phyloP scores from a whole-genome alignment of 2,329 filamentous ascomycete species.

The Sphaerulina musiva region DNA sequence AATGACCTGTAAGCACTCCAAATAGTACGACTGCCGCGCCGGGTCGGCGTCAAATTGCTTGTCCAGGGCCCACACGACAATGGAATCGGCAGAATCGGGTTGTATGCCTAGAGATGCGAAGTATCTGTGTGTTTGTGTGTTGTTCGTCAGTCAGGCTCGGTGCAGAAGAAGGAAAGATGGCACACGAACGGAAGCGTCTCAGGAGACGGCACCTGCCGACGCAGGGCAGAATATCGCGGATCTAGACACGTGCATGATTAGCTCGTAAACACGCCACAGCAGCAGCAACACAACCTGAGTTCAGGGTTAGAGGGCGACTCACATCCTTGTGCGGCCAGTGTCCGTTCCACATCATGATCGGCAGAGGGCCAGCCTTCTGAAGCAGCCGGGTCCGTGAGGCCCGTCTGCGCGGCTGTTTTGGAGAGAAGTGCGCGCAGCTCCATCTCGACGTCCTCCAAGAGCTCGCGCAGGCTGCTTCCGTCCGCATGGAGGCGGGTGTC shows the following conservation, averaged over 20 bases:
- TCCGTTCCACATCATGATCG: slow-evolving; percentile 31
- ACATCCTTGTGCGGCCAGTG: slow-evolving; percentile 32
- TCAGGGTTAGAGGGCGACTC: slow-evolving; percentile 7
- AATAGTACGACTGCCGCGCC: slow-evolving; percentile 52
- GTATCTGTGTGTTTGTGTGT: slow-evolving; percentile 28
- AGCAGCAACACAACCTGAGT: too few relatives aligned
- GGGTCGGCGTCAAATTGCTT: slow-evolving; percentile 54
- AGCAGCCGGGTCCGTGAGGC: slow-evolving; percentile 25
- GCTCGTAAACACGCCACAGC: too few relatives aligned
- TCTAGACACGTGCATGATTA: slow-evolving; percentile 18
- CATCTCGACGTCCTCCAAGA: slow-evolving; percentile 54
- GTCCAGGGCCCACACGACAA: slow-evolving; percentile 58
- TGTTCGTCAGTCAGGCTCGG: background rate
- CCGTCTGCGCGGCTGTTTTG: slow-evolving; percentile 27
- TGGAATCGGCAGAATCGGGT: slow-evolving; percentile 55
- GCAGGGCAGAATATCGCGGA: slow-evolving; percentile 18
- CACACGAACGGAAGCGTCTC: slow-evolving; percentile 22
- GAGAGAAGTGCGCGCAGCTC: slow-evolving; percentile 52
- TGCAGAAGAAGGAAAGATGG: background rate
- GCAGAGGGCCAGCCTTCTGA: slow-evolving; percentile 29
- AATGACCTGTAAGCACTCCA: slow-evolving; percentile 59
- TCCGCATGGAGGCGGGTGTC: slow-evolving; percentile 21
- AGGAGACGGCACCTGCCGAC: slow-evolving; percentile 19
- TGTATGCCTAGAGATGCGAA: slow-evolving; percentile 56
- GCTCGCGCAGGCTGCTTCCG: slow-evolving; percentile 30